Evolutionary conservation across 108 stramenopile genomes (phyloP).

Genomic region (Schizochytrium sp.): DNA sequence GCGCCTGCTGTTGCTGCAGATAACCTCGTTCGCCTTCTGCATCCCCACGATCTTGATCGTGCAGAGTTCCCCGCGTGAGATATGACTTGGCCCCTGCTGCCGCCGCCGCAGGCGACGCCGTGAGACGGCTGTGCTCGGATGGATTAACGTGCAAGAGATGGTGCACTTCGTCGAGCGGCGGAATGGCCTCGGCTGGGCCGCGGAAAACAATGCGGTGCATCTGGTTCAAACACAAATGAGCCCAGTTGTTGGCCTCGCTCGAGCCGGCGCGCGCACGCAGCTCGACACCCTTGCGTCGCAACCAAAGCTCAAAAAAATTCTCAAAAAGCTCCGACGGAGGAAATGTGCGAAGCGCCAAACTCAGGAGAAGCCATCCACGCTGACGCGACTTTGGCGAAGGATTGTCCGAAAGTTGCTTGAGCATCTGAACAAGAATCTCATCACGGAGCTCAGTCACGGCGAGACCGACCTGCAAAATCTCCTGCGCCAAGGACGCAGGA

Average conservation of each 20-base stretch:
- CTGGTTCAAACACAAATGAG: background rate
- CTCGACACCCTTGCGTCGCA: slow-evolving; percentile 5
- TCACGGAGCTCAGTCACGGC: slow-evolving; percentile 21
- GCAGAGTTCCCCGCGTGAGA: no score
- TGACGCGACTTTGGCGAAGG: slow-evolving; percentile 21
- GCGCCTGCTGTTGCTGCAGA: no score
- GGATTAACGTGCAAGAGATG: background rate
- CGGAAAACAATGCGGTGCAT: slow-evolving; percentile 16
- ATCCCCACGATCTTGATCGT: no score
- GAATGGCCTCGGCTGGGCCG: background rate
- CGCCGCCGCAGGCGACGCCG: background rate
- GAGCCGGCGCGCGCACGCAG: background rate
- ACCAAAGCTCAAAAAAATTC: slow-evolving; percentile 36
- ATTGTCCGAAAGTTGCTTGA: slow-evolving; percentile 52
- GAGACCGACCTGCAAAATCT: background rate
- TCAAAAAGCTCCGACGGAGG: slow-evolving; percentile 45
- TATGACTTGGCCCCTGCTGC: no score
- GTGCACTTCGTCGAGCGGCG: background rate
- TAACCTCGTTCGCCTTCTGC: no score
- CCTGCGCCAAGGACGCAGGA: background rate
- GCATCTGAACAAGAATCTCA: slow-evolving; percentile 46
- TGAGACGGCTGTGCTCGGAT: background rate
- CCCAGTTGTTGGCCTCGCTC: background rate
- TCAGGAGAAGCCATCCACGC: slow-evolving; percentile 47
- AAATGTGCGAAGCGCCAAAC: slow-evolving; percentile 27